Base-by-base conservation (phyloP, 805 yeast genomes). In the Debaryomyces tyrocola region DNA sequence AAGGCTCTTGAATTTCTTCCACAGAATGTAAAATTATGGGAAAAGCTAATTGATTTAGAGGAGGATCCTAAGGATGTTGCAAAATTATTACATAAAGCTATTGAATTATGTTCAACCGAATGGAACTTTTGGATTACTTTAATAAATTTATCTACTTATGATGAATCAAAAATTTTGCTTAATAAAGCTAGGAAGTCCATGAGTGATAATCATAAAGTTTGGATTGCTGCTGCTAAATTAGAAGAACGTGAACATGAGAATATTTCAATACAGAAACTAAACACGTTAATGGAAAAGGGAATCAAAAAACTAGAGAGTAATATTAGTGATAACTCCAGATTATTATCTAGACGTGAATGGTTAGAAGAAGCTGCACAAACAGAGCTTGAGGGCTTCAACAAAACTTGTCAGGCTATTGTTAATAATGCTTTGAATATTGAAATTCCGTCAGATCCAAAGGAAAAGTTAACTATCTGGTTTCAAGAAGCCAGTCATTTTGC, bases 1-100 rank as follows among this genome's bases (percentile, higher is more conserved):
- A 85, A 82, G 54, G 96, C 90, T 0, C 64, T 92, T 11, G 90
- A 84, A 48, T 72, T 68, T 20, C 57, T 85, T 4, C 94, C 96
- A 0, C 57, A 59, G 2, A 76, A 75, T 45, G 79, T 68, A 5
- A 61, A 66, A 2, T 61, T 92, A n/a, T 92, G 99, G 99, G 65
- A 78, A 41, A 66, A 69, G 20, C 75, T 87, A 1, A 77, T 87
- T 1, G 77, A 78, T 8, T 58, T 80, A 40, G 97, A 91, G 58
- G 70, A 70, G 0, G 78, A 79, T 20, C 53, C 60, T 1, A 65
- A 62, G 0, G 82, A 82, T 44, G 80, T 77, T 1, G 57, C 68
- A 17, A 78, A 79, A 50, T 74, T 90, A 46, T 63, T 89, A 3
- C 50, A 59, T 1, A 85, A 84, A 44, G 92, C 96, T 0, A 74